Percentiles rank a stretch among this genome's conserved stretches.
phyloP scores from a whole-genome alignment of 352 stramenopile genomes.

The Pythium vanterpoolii region DNA sequence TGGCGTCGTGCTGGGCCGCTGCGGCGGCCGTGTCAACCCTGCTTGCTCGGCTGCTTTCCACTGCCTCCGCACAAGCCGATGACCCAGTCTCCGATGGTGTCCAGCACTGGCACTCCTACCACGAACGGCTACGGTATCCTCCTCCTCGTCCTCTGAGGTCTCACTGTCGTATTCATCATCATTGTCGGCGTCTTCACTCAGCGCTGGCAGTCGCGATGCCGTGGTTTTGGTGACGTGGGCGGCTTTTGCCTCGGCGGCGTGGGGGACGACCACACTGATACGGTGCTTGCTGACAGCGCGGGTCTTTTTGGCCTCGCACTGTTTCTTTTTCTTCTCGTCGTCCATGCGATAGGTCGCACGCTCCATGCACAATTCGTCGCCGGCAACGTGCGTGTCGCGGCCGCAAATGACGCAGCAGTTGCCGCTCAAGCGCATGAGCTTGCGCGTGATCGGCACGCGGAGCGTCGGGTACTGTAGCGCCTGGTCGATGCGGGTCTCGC shows the following conservation, averaged over 20 bases:
- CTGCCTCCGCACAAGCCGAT: conserved; percentile 45
- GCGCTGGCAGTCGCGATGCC: conserved; percentile 22
- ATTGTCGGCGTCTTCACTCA: conserved; percentile 13
- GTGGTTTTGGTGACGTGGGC: conserved; percentile 8
- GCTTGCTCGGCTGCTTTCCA: conserved; percentile 52
- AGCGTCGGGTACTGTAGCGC: conserved; percentile 64
- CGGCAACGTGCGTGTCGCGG: conserved; percentile 60
- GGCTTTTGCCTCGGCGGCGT: background rate
- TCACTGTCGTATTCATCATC: conserved; percentile 14
- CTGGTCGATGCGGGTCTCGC: conserved; percentile 71
- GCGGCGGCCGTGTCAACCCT: conserved; percentile 20
- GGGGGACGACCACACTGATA: conserved; percentile 35
- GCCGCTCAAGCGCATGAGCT: conserved; percentile 80
- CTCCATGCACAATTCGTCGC: conserved; percentile 81
- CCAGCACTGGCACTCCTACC: background rate
- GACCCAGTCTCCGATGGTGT: conserved; percentile 30
- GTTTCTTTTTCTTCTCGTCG: conserved; percentile 54
- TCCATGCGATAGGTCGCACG: conserved; percentile 63
- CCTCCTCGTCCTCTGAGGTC: background rate
- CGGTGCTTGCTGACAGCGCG: conserved; percentile 47
- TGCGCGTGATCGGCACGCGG: conserved; percentile 71
- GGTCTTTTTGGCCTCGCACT: conserved; percentile 31
- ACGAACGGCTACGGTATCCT: background rate
- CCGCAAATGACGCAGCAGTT: conserved; percentile 80
- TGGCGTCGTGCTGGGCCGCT: conserved; percentile 14